Base-by-base conservation (phyloP, 345 rosid genomes). In the Populus ilicifolia region DNA sequence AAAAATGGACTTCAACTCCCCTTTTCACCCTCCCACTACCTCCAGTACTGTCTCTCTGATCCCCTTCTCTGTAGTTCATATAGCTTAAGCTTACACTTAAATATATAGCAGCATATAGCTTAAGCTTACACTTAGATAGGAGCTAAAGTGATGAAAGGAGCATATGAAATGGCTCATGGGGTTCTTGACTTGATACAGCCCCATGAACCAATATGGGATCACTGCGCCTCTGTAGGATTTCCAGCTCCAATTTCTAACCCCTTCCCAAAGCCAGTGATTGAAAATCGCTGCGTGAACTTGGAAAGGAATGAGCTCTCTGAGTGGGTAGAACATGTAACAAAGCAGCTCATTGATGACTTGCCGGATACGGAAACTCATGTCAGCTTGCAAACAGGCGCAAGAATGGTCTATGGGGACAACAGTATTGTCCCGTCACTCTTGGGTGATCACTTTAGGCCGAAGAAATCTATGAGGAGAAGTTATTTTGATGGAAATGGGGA, bases 311-410 rank as follows among this genome's bases (percentile, higher is more conserved):
- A 87, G 70, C 90, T 90, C 50, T 84, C 91, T 2, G 91, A 89
- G 54, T 89, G 91, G 94, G 94, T 88, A 6, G 91, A 89, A 75
- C 86, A 85, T n/a, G 86, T 87, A 76, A 86, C 90, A 71, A 86
- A 79, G 77, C 92, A 90, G 70, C 90, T 87, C 77, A 81, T 86
- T 21, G 88, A 89, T 65, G 92, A 90, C 81, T 21, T 79, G 79
- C 86, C 89, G 3, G 90, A 83, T 11, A 75, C 79, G 33, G 21
- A 48, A 69, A 59, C 69, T 7, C 59, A 25, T 25, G 83, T n/a
- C 38, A 80, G 74, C 80, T 67, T 80, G 61, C 86, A 83, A 27
- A 69, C 67, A 23, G 79, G 75, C 73, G 50, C 79, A 7, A 30
- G 86, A 69, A 72, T 75, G 67, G 77, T 61, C 43, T 68, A 50